A percentile compares a stretch with the other conserved stretches of the same genome.
phyloP scores from a whole-genome alignment of 768 basidiomycete species.

The Trametes elegans region DNA sequence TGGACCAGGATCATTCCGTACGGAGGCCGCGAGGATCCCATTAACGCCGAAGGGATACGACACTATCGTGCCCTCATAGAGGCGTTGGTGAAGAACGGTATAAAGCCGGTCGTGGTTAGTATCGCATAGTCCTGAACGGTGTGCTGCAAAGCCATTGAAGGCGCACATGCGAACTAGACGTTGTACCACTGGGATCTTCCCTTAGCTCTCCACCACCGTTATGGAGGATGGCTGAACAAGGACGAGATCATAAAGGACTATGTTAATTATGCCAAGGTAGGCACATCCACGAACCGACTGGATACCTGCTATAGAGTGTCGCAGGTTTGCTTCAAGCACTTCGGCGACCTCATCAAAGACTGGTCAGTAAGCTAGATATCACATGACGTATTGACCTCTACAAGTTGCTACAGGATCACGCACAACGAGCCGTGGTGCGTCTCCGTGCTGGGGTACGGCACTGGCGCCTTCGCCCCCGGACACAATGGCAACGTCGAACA shows the following conservation, averaged over 20 bases:
- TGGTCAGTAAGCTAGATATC: slow-evolving; percentile 33
- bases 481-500: slow-evolving; percentile 66
- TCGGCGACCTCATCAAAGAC: slow-evolving; percentile 49
- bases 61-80: slow-evolving; percentile 47
- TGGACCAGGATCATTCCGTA: slow-evolving; percentile 56
- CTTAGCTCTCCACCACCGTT: slow-evolving; percentile 45
- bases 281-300: no score
- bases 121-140: neutral
- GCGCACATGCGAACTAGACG: no score
- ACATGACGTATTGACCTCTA: neutral
- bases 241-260: slow-evolving; percentile 47
- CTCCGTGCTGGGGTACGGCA: slow-evolving; percentile 40
- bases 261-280: slow-evolving; percentile 42
- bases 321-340: slow-evolving; percentile 43
- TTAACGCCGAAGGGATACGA: slow-evolving; percentile 45
- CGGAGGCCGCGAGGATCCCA: slow-evolving; percentile 43
- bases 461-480: slow-evolving; percentile 43
- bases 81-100: slow-evolving; percentile 42
- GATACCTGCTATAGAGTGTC: neutral
- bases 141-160: neutral
- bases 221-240: slow-evolving; percentile 50
- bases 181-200: slow-evolving; percentile 56
- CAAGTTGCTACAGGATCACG: slow-evolving; percentile 35
- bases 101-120: slow-evolving; percentile 44
- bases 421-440: slow-evolving; percentile 49